These are phyloP conservation scores for Cyclocybe cylindracea DNA, from an alignment of 768 basidiomycete species.

Conservation along the genomic window DNA sequence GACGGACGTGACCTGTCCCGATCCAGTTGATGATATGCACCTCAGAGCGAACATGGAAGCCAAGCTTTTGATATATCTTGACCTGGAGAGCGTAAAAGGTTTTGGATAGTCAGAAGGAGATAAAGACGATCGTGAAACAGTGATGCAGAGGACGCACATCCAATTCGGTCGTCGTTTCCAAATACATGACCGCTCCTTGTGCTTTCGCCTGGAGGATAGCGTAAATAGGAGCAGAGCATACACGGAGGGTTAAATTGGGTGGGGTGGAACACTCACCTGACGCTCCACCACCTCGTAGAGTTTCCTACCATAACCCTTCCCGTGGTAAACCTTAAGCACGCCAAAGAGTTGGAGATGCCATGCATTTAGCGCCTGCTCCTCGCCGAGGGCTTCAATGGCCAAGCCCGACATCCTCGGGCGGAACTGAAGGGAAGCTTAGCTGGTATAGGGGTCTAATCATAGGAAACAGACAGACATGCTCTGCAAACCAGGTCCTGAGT, in stretches of 20 bases:
- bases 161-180: conserved; percentile 28
- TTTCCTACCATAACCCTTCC: conserved; percentile 28
- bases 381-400: conserved; percentile 16
- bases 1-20: conserved; percentile 15
- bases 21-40: conserved; percentile 16
- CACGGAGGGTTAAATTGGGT: neutral
- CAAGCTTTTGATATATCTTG: conserved; percentile 16
- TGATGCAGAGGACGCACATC: conserved; percentile 18
- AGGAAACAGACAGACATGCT: conserved; percentile 19
- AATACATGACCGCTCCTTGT: conserved; percentile 16
- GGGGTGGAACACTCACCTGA: conserved; percentile 11
- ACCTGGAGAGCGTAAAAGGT: conserved; percentile 4
- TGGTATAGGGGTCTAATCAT: neutral
- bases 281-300: conserved; percentile 25
- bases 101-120: neutral
- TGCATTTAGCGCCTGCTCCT: conserved; percentile 17
- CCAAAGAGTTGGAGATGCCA: conserved; percentile 32
- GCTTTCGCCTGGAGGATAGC: conserved; percentile 16
- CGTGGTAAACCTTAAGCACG: conserved; percentile 27
- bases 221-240: neutral
- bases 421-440: conserved; percentile 15
- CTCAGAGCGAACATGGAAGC: conserved; percentile 18
- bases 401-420: conserved; percentile 18
- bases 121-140: neutral
- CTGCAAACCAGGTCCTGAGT: conserved; percentile 28